These are phyloP conservation scores for Phaeosphaeria sp. DNA, from an alignment of 2,329 filamentous ascomycete species.

Conservation along the genomic window DNA sequence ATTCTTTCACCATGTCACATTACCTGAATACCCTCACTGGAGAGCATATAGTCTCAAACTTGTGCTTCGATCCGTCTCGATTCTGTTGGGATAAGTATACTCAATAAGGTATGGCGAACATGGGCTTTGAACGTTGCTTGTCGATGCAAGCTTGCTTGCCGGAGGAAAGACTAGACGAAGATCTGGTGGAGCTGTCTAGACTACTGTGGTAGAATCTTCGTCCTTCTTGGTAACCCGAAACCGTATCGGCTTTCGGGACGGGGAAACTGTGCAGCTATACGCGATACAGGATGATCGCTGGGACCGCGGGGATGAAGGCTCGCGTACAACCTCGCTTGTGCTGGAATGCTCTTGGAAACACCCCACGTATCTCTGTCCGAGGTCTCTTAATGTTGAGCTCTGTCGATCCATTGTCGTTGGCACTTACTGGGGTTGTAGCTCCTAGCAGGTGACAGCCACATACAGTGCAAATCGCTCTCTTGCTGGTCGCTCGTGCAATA, in stretches of 20 bases:
- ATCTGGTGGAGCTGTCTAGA: background rate
- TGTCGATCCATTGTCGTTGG: background rate
- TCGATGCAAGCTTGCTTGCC: background rate
- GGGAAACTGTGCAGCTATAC: background rate
- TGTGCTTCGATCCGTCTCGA: background rate
- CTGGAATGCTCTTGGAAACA: background rate
- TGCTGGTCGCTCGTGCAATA: background rate
- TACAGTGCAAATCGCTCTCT: background rate
- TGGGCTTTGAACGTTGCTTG: background rate
- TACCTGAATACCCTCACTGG: background rate
- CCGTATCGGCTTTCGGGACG: background rate
- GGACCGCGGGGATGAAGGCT: background rate
- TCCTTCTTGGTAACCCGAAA: background rate
- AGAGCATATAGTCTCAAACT: background rate
- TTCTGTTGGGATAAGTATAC: background rate
- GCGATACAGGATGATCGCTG: background rate
- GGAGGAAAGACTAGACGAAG: background rate
- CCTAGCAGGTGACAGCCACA: background rate
- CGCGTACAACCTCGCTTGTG: conserved; percentile 2
- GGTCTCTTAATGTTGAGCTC: background rate
- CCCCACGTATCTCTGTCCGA: background rate
- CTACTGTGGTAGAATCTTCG: background rate
- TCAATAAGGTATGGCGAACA: background rate
- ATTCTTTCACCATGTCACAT: background rate
- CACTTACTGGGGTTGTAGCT: background rate